These are phyloP conservation scores for Chlorella sp. DNA, from an alignment of 139 green algal genomes.

Conservation along the genomic window DNA sequence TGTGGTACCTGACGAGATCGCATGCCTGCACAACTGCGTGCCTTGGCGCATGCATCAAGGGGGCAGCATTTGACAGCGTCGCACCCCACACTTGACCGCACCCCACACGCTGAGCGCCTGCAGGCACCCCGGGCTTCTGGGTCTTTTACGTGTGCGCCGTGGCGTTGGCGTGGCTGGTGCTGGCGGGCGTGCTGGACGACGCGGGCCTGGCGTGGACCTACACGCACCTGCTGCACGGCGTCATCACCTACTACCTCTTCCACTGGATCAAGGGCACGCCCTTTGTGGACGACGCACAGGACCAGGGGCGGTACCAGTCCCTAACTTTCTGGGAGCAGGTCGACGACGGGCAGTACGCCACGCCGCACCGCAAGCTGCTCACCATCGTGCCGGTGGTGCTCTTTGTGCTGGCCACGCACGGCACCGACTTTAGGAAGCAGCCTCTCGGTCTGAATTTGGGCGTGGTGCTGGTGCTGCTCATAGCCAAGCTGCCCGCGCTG, in stretches of 20 bases:
- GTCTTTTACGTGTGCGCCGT: constrained; percentile 67
- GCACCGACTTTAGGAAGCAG: constrained; percentile 77
- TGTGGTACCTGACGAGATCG: no score
- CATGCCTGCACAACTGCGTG: no score
- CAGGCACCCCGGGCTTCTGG: constrained; percentile 66
- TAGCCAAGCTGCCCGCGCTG: constrained; percentile 83
- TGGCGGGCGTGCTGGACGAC: constrained; percentile 60
- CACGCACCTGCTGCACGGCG: constrained; percentile 73
- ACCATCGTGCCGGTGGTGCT: constrained; percentile 71
- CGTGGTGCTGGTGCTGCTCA: constrained; percentile 68
- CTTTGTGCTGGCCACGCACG: constrained; percentile 80
- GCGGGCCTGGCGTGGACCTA: constrained; percentile 84
- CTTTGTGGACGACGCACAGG: constrained; percentile 47
- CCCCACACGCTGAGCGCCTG: no score
- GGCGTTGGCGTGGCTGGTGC: constrained; percentile 61
- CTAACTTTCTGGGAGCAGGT: constrained; percentile 90
- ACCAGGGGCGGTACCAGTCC: constrained; percentile 79
- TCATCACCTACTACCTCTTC: constrained; percentile 78
- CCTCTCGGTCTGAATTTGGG: constrained; percentile 77
- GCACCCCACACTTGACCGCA: no score
- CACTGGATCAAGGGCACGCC: constrained; percentile 85
- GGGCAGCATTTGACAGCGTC: no score
- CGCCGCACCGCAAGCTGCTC: constrained; percentile 84
- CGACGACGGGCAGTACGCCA: constrained; percentile 58
- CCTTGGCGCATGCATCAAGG: no score